Conservation (phyloP, 345 rosid genomes). For the Salix koriyanagi region DNA sequence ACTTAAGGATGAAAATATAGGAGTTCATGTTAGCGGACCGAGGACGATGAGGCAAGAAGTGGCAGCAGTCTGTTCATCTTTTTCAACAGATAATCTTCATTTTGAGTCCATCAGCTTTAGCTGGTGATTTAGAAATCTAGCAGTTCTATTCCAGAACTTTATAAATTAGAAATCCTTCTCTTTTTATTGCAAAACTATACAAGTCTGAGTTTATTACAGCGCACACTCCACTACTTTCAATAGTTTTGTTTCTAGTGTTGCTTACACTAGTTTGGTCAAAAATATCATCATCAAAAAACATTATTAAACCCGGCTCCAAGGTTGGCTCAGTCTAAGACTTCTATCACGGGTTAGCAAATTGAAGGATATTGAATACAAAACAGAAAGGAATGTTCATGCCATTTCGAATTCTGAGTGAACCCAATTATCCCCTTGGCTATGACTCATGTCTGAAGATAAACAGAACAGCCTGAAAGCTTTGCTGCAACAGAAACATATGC, state of each 20-base stretch:
- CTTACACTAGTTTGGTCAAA: not conserved
- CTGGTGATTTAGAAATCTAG: slow-evolving; percentile 15
- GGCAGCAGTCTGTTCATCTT: slow-evolving; percentile 19
- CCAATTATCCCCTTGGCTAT: not conserved
- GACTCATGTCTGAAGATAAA: not conserved
- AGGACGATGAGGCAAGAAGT: slow-evolving; percentile 18
- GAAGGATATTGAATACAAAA: not conserved
- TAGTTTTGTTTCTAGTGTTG: not conserved
- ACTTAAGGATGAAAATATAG: slow-evolving; percentile 10
- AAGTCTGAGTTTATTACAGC: not conserved
- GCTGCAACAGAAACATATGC: no score
- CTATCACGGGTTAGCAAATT: not conserved
- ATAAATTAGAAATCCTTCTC: not conserved
- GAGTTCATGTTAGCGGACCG: slow-evolving; percentile 21
- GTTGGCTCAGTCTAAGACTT: no score
- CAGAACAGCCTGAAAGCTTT: no score
- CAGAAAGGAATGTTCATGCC: no score
- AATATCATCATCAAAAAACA: not conserved
- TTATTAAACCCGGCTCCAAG: no score
- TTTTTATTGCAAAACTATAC: no score
- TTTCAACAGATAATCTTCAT: slow-evolving; percentile 3
- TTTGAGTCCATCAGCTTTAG: slow-evolving; percentile 29
- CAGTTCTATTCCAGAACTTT: not conserved
- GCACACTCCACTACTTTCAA: not conserved
- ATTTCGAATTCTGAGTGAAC: not conserved